phyloP scores from a whole-genome alignment of 805 yeast species.

The Brettanomyces anomalus region DNA sequence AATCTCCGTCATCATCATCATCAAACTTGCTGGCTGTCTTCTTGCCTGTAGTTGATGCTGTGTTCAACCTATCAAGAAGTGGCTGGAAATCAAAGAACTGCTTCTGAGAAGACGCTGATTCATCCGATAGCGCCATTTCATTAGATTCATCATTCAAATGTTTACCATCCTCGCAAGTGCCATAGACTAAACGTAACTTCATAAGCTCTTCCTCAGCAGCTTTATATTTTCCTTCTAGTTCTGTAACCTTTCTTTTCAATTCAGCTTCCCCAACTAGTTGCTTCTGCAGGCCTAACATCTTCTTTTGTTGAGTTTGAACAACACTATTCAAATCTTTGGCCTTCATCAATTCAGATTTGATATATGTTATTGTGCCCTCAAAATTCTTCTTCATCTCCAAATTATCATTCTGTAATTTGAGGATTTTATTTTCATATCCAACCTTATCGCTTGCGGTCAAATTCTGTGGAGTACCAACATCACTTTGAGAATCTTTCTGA shows the following conservation, averaged over 20 bases:
- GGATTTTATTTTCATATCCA: constrained; percentile 23
- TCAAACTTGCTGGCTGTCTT: constrained; percentile 6
- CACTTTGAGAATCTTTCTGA: too few relatives aligned
- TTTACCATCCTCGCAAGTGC: not conserved
- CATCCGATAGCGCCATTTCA: not conserved
- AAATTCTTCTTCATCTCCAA: constrained; percentile 30
- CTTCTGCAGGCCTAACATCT: constrained; percentile 31
- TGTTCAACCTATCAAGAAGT: too few relatives aligned
- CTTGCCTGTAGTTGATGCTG: too few relatives aligned
- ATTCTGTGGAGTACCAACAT: too few relatives aligned
- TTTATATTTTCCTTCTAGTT: constrained; percentile 39
- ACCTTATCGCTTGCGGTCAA: constrained; percentile 2
- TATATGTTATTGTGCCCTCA: constrained; percentile 40
- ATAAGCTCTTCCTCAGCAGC: constrained; percentile 32
- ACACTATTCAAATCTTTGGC: constrained; percentile 44
- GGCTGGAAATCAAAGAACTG: too few relatives aligned
- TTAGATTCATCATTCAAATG: not conserved
- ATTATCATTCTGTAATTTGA: constrained; percentile 40
- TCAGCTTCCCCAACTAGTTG: constrained; percentile 36
- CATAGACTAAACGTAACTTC: not conserved
- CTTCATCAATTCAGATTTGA: constrained; percentile 44
- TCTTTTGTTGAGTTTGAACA: constrained; percentile 42
- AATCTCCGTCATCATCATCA: not conserved
- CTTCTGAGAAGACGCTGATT: not conserved
- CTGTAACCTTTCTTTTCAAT: constrained; percentile 36